Conservation (phyloP, 108 stramenopile species). For the Schizochytrium sp. region DNA sequence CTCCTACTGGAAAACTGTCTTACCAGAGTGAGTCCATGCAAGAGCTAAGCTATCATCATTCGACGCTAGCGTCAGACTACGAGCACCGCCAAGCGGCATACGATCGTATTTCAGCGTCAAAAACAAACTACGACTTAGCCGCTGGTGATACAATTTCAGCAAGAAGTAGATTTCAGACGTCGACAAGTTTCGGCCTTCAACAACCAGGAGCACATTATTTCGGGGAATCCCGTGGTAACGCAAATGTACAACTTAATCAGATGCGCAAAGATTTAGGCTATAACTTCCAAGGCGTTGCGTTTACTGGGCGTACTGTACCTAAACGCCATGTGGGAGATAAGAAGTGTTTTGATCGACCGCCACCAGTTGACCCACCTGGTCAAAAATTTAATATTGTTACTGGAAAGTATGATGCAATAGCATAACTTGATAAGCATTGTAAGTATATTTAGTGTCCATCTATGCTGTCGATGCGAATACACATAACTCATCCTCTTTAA, state of each 20-base stretch:
- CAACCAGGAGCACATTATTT: neutral
- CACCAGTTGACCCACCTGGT: conserved; percentile 49
- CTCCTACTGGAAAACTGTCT: neutral
- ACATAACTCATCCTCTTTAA: too few species aligned
- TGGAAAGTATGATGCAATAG: neutral
- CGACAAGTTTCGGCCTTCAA: neutral
- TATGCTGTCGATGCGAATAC: neutral
- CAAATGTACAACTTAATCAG: neutral
- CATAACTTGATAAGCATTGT: neutral
- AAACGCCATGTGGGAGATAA: neutral
- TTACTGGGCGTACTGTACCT: neutral
- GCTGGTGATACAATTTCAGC: conserved; percentile 13
- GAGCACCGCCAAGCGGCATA: conserved; percentile 1
- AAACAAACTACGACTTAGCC: conserved; percentile 50
- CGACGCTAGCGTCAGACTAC: neutral
- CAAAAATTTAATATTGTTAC: conserved; percentile 24
- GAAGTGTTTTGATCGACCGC: conserved; percentile 16
- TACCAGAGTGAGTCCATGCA: conserved; percentile 25
- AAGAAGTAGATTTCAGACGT: neutral
- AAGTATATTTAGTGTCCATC: neutral
- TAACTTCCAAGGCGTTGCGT: neutral
- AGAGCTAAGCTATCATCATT: neutral
- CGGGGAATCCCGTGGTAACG: neutral
- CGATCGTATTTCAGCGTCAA: conserved; percentile 46
- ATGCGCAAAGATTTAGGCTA: neutral